Conservation (phyloP, 1,139 yeast species). For the Wickerhamomyces sp. region DNA sequence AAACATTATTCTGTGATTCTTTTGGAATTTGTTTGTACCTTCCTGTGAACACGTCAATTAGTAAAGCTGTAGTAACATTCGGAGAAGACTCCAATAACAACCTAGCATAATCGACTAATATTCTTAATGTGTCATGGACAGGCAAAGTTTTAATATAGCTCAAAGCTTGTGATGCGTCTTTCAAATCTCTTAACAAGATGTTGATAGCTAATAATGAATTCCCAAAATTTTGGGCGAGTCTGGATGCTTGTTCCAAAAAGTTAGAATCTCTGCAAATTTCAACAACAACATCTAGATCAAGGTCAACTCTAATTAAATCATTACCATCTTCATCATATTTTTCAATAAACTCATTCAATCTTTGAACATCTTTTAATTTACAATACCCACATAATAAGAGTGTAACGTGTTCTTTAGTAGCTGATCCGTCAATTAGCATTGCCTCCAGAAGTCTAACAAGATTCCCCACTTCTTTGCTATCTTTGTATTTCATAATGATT, state of each 20-base stretch:
- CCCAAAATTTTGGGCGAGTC: conserved; percentile 63
- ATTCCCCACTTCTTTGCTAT: conserved; percentile 69
- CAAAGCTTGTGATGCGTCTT: conserved; percentile 60
- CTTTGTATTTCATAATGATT: conserved; percentile 77
- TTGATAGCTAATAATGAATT: conserved; percentile 77
- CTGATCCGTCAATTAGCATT: conserved; percentile 47
- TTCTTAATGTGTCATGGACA: conserved; percentile 74
- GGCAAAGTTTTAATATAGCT: conserved; percentile 64
- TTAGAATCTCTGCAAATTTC: conserved; percentile 76
- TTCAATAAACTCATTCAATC: conserved; percentile 55
- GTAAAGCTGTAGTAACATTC: conserved; percentile 72
- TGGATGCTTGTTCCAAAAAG: conserved; percentile 64
- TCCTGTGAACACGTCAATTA: conserved; percentile 89
- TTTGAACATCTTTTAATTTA: conserved; percentile 60
- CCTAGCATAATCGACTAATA: conserved; percentile 64
- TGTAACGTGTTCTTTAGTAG: conserved; percentile 79
- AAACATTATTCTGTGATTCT: conserved; percentile 5
- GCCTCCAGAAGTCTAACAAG: conserved; percentile 63
- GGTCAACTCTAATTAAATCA: conserved; percentile 35
- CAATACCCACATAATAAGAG: conserved; percentile 78
- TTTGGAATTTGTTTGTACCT: conserved; percentile 49
- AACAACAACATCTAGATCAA: conserved; percentile 70
- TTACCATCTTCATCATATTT: conserved; percentile 35
- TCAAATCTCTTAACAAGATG: conserved; percentile 64
- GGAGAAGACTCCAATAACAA: conserved; percentile 65